phyloP scores from a whole-genome alignment of 257 asterid genomes.

The Solanum microdontum region DNA sequence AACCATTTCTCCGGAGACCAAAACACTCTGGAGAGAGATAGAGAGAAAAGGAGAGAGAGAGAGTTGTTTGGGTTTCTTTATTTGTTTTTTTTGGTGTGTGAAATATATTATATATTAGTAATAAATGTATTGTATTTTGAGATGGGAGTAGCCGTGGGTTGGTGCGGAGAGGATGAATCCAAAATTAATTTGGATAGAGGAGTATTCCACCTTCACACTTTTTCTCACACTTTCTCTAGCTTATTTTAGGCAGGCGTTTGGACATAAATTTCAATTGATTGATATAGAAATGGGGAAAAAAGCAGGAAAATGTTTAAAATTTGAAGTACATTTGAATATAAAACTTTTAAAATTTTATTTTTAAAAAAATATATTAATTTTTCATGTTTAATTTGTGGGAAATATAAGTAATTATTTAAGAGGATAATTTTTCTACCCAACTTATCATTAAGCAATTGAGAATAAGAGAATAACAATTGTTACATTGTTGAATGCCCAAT shows the following conservation, averaged over 20 bases:
- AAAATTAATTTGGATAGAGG: not conserved
- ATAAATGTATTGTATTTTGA: not conserved
- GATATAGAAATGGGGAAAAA: no score
- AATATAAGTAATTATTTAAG: not conserved
- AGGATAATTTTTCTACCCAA: not conserved
- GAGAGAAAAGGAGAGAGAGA: not conserved
- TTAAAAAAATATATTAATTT: no score
- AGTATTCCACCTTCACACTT: not conserved
- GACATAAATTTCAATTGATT: no score
- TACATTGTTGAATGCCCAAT: no score
- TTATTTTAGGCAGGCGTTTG: not conserved
- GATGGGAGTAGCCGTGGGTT: not conserved
- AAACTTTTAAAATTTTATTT: no score
- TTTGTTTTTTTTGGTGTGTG: not conserved
- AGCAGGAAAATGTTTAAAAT: no score
- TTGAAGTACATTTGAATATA: not conserved
- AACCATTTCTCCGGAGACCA: slow-evolving; percentile 39
- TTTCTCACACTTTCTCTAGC: not conserved
- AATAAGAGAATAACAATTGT: not conserved
- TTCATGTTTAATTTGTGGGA: no score
- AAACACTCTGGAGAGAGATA: not conserved
- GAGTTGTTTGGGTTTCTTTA: not conserved
- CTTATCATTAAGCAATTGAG: not conserved
- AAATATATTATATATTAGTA: not conserved
- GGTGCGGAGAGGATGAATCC: not conserved